Base-by-base conservation (phyloP, 371 early-diverging fungal species). In the Mucor velutinosus region DNA sequence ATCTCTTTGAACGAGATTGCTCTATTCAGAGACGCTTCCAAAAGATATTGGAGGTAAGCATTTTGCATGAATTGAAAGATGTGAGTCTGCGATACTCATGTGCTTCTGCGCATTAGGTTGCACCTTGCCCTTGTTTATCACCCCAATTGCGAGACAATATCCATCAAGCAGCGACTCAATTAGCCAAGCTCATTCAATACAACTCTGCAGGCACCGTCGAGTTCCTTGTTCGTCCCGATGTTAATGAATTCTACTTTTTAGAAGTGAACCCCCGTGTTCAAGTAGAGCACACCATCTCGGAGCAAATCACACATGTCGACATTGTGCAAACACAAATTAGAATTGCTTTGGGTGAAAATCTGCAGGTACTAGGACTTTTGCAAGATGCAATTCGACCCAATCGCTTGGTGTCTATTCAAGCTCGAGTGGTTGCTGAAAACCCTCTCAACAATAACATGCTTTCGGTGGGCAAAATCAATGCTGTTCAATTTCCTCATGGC, bases 221-320 rank as follows among this genome's bases (percentile, higher is more conserved):
- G 73, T 95, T 94, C 69, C 78, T 95, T 39, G 89, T 90, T 19
- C 72, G 74, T 45, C 78, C 85, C 35, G 77, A 79, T 33, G 76
- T 79, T 37, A 78, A 88, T 60, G 68, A 66, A 32, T 79, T 62
- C 45, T 70, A 65, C 58, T 63, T 65, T 53, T 21, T 47, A 11
- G 59, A 67, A 73, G 77, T 67, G 45, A 80, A 80, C 56, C 75
- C 77, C 19, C 77, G 80, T 64, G 65, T 79, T 15, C 80, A 79
- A 60, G 70, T 70, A 14, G 70, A 70, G 11, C 65, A 70, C 21
- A 63, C 64, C 7, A 61, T 97, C 25, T 95, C 97, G 4, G 99
- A 99, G 73, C 92, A 95, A 89, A 87, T 97, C 60, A 95, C 95
- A 6, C 85, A 88, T 64, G 89, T 93, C 12, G 97, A 98, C 75